Evolutionary conservation across 768 basidiomycete genomes (phyloP).

Genomic region (Royoungia palumana): DNA sequence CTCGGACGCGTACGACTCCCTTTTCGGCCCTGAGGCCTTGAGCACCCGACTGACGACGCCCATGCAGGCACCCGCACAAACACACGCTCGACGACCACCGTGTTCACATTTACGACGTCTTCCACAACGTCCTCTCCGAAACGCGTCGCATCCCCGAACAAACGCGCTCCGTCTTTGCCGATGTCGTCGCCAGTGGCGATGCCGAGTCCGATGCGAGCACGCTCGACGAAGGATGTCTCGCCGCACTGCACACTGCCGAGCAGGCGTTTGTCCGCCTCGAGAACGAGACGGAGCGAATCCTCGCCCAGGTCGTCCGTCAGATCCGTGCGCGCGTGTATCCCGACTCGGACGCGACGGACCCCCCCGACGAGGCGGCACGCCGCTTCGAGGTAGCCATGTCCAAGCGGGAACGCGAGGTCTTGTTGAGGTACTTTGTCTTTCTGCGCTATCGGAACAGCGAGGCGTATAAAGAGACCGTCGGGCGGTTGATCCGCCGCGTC

Average conservation of each 20-base stretch:
- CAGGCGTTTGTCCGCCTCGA: slow-evolving; percentile 44
- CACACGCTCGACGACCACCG: slow-evolving; percentile 35
- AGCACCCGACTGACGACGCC: neutral
- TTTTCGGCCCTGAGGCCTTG: too few relatives aligned
- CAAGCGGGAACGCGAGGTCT: slow-evolving; percentile 31
- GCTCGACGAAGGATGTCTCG: slow-evolving; percentile 35
- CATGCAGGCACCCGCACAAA: slow-evolving; percentile 26
- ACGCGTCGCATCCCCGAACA: slow-evolving; percentile 37
- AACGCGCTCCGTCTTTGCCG: slow-evolving; percentile 39
- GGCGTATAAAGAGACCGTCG: slow-evolving; percentile 41
- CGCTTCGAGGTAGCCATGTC: slow-evolving; percentile 23
- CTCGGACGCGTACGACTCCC: slow-evolving; percentile 36
- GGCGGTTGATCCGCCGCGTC: slow-evolving; percentile 22
- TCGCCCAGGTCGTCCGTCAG: slow-evolving; percentile 34
- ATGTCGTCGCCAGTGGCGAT: slow-evolving; percentile 27
- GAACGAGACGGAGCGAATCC: slow-evolving; percentile 36
- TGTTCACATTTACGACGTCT: slow-evolving; percentile 52
- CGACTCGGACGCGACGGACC: neutral
- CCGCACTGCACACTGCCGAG: slow-evolving; percentile 41
- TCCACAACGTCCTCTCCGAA: slow-evolving; percentile 48
- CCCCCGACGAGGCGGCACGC: neutral
- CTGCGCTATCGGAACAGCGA: slow-evolving; percentile 56
- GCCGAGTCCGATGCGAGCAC: slow-evolving; percentile 8
- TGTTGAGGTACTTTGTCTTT: slow-evolving; percentile 52
- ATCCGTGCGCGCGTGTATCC: slow-evolving; percentile 15